Conservation (phyloP, 352 stramenopile genomes). For the Globisporangium camurandrum region DNA sequence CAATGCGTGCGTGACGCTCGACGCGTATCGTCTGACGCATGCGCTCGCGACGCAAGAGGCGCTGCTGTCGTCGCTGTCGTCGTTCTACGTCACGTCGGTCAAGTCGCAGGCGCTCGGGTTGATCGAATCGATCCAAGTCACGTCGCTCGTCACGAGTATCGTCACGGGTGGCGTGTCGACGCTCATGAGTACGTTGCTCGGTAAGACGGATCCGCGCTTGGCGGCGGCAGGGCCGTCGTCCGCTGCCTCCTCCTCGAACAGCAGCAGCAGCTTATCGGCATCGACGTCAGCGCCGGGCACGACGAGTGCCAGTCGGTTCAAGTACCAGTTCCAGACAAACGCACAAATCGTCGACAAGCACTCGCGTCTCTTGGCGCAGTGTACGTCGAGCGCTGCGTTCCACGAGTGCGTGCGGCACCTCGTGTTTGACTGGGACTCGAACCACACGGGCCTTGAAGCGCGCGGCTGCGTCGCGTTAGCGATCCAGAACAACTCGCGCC, state of each 20-base stretch:
- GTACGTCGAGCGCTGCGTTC: constrained; percentile 42
- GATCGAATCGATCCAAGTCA: constrained; percentile 83
- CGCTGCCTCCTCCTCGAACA: too few species aligned
- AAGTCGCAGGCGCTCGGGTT: constrained; percentile 77
- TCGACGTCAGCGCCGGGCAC: too few species aligned
- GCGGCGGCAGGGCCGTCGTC: constrained; percentile 5
- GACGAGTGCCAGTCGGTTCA: constrained; percentile 25
- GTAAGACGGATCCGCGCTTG: constrained; percentile 64
- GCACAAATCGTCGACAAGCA: constrained; percentile 68
- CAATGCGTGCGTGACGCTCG: constrained; percentile 71
- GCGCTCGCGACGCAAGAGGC: constrained; percentile 71
- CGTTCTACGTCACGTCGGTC: constrained; percentile 76
- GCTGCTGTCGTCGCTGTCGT: constrained; percentile 46
- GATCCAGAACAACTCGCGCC: constrained; percentile 73
- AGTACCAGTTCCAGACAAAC: constrained; percentile 70
- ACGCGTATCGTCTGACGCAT: constrained; percentile 54
- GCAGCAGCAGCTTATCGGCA: too few species aligned
- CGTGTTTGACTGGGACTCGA: constrained; percentile 82
- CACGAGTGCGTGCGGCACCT: constrained; percentile 61
- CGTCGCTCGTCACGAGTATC: constrained; percentile 76
- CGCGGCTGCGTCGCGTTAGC: constrained; percentile 67
- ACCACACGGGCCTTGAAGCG: constrained; percentile 74
- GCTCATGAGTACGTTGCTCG: constrained; percentile 70
- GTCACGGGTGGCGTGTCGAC: constrained; percentile 71
- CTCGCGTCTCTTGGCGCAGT: constrained; percentile 37